phyloP scores from a whole-genome alignment of 2,329 filamentous ascomycete genomes.

The Colletotrichum euphorbiae region DNA sequence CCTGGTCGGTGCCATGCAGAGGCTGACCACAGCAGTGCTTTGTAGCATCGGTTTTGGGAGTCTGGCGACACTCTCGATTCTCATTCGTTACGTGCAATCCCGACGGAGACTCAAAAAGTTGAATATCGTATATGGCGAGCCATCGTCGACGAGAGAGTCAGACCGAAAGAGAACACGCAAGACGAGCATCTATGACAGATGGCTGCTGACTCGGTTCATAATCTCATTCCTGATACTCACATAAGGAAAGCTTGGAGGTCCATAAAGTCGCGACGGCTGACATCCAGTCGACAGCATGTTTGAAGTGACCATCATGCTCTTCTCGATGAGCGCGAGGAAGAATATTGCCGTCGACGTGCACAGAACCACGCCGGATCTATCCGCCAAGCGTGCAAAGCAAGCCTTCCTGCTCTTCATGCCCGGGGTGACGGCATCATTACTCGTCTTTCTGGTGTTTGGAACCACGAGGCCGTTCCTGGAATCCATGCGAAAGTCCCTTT shows the following conservation, averaged over 20 bases:
- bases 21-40: not conserved
- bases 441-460: constrained; percentile 43
- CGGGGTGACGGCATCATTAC: constrained; percentile 41
- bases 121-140: constrained; percentile 1
- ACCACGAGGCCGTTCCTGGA: constrained; percentile 42
- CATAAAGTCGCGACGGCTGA: too few relatives aligned
- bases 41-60: constrained; percentile 15
- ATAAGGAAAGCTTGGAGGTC: constrained; percentile 40
- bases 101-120: constrained; percentile 2
- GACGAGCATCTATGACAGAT: constrained; percentile 55
- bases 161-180: not conserved
- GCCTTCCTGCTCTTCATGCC: constrained; percentile 43
- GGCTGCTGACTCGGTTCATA: constrained; percentile 57
- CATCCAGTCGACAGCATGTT: constrained; percentile 45
- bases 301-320: constrained; percentile 52
- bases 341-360: constrained; percentile 47
- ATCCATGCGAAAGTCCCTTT: constrained; percentile 33
- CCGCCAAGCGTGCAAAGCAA: constrained; percentile 32
- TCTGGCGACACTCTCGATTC: not conserved
- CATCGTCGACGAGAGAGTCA: not conserved
- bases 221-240: constrained; percentile 56
- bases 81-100: not conserved
- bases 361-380: constrained; percentile 48
- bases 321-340: constrained; percentile 49
- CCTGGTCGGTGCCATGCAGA: fast-evolving